Evolutionary conservation across 129 eudicot species (phyloP).

Genomic region (Chrysanthemum makinoi): DNA sequence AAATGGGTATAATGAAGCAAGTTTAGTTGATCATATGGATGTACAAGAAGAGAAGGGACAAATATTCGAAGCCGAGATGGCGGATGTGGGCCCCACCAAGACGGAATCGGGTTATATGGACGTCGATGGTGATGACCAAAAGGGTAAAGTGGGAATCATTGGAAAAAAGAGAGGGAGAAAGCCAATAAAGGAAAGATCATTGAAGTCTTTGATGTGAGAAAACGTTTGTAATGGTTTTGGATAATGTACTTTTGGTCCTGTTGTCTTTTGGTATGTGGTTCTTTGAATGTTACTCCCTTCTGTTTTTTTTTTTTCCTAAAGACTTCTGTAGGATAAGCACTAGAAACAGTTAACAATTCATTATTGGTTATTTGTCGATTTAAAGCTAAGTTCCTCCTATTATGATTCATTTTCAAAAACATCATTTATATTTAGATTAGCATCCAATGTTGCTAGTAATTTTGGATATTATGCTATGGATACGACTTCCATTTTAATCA

Average conservation of each 20-base stretch:
- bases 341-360: no score
- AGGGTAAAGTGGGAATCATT: not conserved
- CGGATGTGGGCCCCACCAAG: not conserved
- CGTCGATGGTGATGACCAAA: not conserved
- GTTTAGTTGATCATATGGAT: not conserved
- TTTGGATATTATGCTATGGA: no score
- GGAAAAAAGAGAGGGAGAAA: conserved; percentile 39
- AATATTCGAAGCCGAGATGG: not conserved
- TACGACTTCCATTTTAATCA: no score
- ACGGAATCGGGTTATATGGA: conserved; percentile 27
- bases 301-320: no score
- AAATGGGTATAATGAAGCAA: not conserved
- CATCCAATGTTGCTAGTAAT: no score
- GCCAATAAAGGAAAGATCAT: conserved; percentile 71
- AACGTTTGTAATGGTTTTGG: conserved; percentile 15
- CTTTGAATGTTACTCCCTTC: no score
- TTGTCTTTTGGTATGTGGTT: not conserved
- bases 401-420: no score
- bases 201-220: conserved; percentile 61
- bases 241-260: not conserved
- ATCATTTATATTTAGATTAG: no score
- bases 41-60: conserved; percentile 12
- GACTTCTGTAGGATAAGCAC: no score
- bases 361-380: no score
- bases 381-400: no score